These are phyloP conservation scores for Trametes sp. DNA, from an alignment of 1,284 basidiomycete species.

Conservation along the genomic window DNA sequence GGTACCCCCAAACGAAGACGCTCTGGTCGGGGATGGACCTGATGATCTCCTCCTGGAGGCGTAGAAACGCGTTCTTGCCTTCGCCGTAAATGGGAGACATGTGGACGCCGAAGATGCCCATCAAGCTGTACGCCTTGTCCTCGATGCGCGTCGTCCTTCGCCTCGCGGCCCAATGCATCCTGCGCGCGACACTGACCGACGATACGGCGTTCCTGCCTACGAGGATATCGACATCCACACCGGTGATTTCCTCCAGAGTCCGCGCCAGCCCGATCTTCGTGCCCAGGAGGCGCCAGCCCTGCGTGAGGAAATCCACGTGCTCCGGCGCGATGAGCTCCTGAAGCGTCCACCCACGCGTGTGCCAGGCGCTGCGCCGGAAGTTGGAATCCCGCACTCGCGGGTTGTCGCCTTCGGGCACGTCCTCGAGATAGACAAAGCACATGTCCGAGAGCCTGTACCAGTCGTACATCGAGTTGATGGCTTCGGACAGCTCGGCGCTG, in stretches of 20 bases:
- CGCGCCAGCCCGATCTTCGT: background rate
- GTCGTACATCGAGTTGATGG: slow-evolving; percentile 21
- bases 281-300: background rate
- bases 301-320: slow-evolving; percentile 1
- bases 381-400: background rate
- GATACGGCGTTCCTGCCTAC: background rate
- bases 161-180: slow-evolving; percentile 10
- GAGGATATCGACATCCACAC: background rate
- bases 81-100: slow-evolving; percentile 3
- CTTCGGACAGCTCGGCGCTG: slow-evolving; percentile 21
- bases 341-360: background rate
- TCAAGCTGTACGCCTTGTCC: slow-evolving; percentile 13
- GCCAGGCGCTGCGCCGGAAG: slow-evolving; percentile 2
- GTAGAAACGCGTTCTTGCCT: background rate
- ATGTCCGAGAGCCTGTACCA: slow-evolving; percentile 19
- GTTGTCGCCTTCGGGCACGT: background rate
- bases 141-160: slow-evolving; percentile 9
- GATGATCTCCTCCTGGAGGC: slow-evolving; percentile 4
- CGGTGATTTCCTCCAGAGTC: background rate
- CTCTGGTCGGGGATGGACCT: background rate
- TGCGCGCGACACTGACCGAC: slow-evolving; percentile 5
- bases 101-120: slow-evolving; percentile 4
- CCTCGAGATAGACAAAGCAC: slow-evolving; percentile 7
- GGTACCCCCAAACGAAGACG: slow-evolving; percentile 3
- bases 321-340: slow-evolving; percentile 16